Evolutionary conservation across 176 grass and related monocot genomes (phyloP).

Genomic region (Cocos nucifera): DNA sequence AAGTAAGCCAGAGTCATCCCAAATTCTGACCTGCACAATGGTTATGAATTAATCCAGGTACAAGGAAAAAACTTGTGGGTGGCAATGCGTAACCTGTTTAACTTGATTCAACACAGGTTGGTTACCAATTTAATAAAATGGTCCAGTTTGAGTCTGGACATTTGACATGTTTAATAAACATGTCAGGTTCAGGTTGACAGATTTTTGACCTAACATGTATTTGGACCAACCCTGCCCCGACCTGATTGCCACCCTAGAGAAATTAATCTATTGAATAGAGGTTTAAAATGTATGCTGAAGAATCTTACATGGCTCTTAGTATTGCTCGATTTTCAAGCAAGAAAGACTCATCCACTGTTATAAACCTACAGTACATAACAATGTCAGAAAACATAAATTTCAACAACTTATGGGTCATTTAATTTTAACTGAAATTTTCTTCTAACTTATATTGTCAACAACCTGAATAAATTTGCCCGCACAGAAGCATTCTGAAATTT

Average conservation of each 20-base stretch:
- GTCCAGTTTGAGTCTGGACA: neutral
- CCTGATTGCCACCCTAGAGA: no score
- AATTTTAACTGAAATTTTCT: neutral
- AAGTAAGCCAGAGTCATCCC: conserved; percentile 61
- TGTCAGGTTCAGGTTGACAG: no score
- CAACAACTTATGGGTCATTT: conserved; percentile 3
- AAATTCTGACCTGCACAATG: conserved; percentile 48
- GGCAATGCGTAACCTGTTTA: no score
- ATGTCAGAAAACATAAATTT: conserved; percentile 9
- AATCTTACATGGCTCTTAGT: conserved; percentile 61
- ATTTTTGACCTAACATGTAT: no score
- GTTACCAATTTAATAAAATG: no score
- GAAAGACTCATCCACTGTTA: conserved; percentile 65
- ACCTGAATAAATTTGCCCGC: conserved; percentile 59
- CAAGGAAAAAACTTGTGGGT: neutral
- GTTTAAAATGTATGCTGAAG: conserved; percentile 2
- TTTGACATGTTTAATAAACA: neutral
- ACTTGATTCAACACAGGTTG: no score
- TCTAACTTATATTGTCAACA: conserved; percentile 12
- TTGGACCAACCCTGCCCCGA: no score
- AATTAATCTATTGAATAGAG: neutral
- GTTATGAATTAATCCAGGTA: conserved; percentile 3
- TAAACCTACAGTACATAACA: conserved; percentile 38
- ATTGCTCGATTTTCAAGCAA: conserved; percentile 59
- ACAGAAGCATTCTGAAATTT: conserved; percentile 34